These are phyloP conservation scores for Closterium sp. DNA, from an alignment of 139 green algal genomes.

Conservation along the genomic window DNA sequence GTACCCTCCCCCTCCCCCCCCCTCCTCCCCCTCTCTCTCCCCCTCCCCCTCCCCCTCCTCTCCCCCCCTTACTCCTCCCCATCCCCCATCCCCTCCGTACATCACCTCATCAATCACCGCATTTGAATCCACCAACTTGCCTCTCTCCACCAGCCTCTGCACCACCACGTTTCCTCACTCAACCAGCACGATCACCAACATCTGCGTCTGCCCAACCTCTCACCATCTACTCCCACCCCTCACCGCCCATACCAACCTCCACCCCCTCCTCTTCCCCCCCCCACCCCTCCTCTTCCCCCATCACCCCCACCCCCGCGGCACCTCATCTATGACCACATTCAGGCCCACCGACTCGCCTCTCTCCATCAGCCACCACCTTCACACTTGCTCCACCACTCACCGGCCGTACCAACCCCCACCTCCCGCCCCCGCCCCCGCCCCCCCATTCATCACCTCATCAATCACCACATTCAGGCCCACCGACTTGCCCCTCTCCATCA, in stretches of 20 bases:
- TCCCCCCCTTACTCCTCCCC: too few relatives aligned
- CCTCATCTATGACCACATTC: conserved; percentile 71
- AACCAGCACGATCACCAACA: too few relatives aligned
- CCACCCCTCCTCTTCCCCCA: background rate
- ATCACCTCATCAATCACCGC: background rate
- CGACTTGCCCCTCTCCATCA: conserved; percentile 61
- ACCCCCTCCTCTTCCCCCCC: background rate
- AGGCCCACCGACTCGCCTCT: conserved; percentile 68
- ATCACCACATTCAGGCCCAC: conserved; percentile 76
- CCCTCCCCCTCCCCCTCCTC: too few relatives aligned
- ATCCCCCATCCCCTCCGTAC: background rate
- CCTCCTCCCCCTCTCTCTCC: too few relatives aligned
- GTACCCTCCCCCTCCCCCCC: too few relatives aligned
- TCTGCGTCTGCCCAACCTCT: too few relatives aligned
- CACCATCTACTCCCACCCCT: too few relatives aligned
- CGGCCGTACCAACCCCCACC: background rate
- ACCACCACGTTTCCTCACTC: background rate
- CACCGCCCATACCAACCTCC: background rate
- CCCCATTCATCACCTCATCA: conserved; percentile 62
- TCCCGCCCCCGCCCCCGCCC: background rate
- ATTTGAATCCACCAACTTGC: background rate
- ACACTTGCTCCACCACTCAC: background rate
- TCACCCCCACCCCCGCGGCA: too few relatives aligned
- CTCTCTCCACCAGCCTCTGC: background rate
- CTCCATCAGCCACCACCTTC: conserved; percentile 61